Base-by-base conservation (phyloP, 225 moss, liverwort and hornwort species). In the Marchantia paleacea region DNA sequence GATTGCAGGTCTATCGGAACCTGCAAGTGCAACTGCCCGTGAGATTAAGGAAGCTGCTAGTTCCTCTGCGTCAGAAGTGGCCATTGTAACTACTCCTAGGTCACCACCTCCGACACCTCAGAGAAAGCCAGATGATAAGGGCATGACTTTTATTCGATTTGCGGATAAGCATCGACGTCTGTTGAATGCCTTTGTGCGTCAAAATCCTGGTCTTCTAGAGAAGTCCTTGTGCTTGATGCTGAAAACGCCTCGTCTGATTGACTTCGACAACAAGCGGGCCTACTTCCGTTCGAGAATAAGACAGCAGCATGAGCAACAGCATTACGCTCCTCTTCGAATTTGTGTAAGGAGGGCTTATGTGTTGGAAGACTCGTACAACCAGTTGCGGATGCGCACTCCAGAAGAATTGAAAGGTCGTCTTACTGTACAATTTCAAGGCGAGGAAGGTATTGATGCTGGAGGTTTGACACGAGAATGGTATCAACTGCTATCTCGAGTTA, bases 401-500 rank as follows among this genome's bases (percentile, higher is more conserved):
- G 95, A 95, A 77, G 97, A 99, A 78, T 83, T 99, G 83, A 95
- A 99, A 85, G 97, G 97, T 22, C 88, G 97, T 4, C 90, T 99
- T 31, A 95, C 95, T 52, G 92, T 99, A 65, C 93, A 95, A 71
- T 99, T 99, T 60, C 95, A 99, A 80, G 97, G 95, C 28, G 97
- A 99, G 82, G 95, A 99, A 90, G 97, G 97, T 22, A 99, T 99
- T 84, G 97, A 99, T 86, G 95, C 97, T 63, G 95, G 95, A 79
- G 92, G 97, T 81, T 86, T 97, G 69, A 97, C 94, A 18, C 91
- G 96, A 69, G 96, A 97, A 84, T 97, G 94, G 96, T 97, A 97
- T 85, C 96, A 94, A 28, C 80, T 93, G 39, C 89, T 97, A 15
- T 97, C 99, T 11, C 86, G 94, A 73, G 96, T 97, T 55, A 93